Base-by-base conservation (phyloP, 1,284 basidiomycete species). In the Ceratobasidium sp. region DNA sequence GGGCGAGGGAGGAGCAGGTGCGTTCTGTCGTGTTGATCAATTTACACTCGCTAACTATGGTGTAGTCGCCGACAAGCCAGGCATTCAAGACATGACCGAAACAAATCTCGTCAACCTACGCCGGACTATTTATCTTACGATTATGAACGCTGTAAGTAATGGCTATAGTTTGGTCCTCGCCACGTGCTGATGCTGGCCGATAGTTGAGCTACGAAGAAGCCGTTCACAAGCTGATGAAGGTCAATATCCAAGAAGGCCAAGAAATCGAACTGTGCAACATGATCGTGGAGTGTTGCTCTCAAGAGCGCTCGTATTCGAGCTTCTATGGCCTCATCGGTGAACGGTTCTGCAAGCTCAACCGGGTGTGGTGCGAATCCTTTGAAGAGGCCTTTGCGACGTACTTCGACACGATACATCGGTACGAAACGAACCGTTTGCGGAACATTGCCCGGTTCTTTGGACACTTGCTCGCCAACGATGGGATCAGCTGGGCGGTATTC, bases 211-310 rank as follows among this genome's bases (percentile, higher is more conserved):
- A 97, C 81, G 97, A 99, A 83, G 97, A 99, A 89, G 96, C 96
- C 0, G 96, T 98, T 0, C 97, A 99, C 84, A 99, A 99, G 82
- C 84, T 99, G 39, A 88, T 98, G 79, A 98, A 98, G 83, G 90
- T 99, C 34, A 92, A 97, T 77, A 86, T 99, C 22, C 86, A 89
- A 64, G 95, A 96, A 80, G 96, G 96, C 0, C 90, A 97, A 81
- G 97, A 98, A 93, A 93, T 95, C 79, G 97, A 98, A 83, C 84
- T 99, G 68, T 91, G 94, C 83, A 98, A 99, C 86, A 99, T 99
- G 97, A 89, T 99, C 76, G 92, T 99, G 82, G 97, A 99, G 81
- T 99, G 97, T 91, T 99, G 97, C 81, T 99, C 97, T 1, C 97
- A 99, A 85, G 97, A 99, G 82, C 92, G 97, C 4, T 96, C 97